Evolutionary conservation across 108 stramenopile species (phyloP).

Genomic region (Aurantiochytrium sp.): DNA sequence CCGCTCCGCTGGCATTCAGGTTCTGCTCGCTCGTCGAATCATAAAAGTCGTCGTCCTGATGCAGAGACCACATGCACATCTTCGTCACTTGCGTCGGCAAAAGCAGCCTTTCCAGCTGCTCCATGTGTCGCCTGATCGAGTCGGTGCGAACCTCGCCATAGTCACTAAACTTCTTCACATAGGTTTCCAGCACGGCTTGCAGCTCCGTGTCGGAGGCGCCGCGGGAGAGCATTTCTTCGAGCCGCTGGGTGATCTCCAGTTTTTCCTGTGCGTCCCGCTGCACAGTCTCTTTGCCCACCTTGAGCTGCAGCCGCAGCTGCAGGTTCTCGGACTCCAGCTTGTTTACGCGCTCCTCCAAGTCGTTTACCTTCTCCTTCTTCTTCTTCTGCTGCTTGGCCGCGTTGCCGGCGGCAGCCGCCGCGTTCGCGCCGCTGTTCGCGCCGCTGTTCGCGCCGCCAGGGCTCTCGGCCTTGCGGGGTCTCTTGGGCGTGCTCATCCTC

Average conservation of each 20-base stretch:
- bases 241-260: background rate
- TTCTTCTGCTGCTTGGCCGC: background rate
- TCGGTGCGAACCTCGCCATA: slow-evolving; percentile 3
- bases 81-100: slow-evolving; percentile 41
- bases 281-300: slow-evolving; percentile 41
- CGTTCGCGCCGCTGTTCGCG: too few relatives aligned
- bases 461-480: too few relatives aligned
- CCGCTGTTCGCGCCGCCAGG: too few relatives aligned
- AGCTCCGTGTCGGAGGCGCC: background rate
- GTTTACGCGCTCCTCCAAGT: slow-evolving; percentile 66
- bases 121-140: background rate
- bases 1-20: background rate
- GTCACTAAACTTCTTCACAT: slow-evolving; percentile 17
- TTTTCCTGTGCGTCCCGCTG: slow-evolving; percentile 9
- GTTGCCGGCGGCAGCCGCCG: too few relatives aligned
- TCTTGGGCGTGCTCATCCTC: too few relatives aligned
- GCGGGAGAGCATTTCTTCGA: background rate
- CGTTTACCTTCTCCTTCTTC: slow-evolving; percentile 69
- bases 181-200: background rate
- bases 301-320: slow-evolving; percentile 68
- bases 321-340: slow-evolving; percentile 77
- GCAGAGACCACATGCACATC: slow-evolving; percentile 42
- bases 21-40: background rate
- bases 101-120: slow-evolving; percentile 36
- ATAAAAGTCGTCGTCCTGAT: slow-evolving; percentile 23